Evolutionary conservation across 306 rosid species (phyloP).

Genomic region (Ammopiptanthus mongolicus): DNA sequence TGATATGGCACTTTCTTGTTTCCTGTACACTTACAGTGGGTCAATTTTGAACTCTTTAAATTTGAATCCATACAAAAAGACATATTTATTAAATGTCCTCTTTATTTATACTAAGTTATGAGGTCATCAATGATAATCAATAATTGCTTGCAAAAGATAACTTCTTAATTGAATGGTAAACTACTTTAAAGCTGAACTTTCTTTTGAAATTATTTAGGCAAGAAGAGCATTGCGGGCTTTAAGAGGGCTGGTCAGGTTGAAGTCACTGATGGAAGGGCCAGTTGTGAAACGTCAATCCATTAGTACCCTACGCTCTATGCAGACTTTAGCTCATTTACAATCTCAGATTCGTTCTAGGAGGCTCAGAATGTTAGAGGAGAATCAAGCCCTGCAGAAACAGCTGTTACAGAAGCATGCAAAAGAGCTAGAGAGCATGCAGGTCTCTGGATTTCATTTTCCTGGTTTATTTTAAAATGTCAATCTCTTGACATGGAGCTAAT

Average conservation of each 20-base stretch:
- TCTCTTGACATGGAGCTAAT: not conserved
- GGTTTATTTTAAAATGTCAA: not conserved
- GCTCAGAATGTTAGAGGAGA: conserved; percentile 88
- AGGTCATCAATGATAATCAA: not conserved
- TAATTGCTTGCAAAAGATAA: not conserved
- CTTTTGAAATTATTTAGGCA: conserved; percentile 51
- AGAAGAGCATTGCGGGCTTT: conserved; percentile 86
- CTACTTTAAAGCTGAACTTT: not conserved
- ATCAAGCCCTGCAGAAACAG: conserved; percentile 90
- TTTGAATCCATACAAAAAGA: not conserved
- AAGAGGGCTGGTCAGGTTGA: conserved; percentile 90
- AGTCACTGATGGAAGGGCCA: conserved; percentile 76
- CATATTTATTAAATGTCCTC: not conserved
- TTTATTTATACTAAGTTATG: not conserved
- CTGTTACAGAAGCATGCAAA: conserved; percentile 88
- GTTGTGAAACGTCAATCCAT: conserved; percentile 87
- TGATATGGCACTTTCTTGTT: not conserved
- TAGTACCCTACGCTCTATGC: conserved; percentile 88
- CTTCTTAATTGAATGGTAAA: not conserved
- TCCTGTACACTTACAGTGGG: not conserved
- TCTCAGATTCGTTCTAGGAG: conserved; percentile 92
- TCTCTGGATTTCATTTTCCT: conserved; percentile 30
- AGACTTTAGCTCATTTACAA: conserved; percentile 89
- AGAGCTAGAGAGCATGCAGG: conserved; percentile 85
- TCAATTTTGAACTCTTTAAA: conserved; percentile 1